Base-by-base conservation (phyloP, 148 eudicot species). In the Chenopodium berlandieri region DNA sequence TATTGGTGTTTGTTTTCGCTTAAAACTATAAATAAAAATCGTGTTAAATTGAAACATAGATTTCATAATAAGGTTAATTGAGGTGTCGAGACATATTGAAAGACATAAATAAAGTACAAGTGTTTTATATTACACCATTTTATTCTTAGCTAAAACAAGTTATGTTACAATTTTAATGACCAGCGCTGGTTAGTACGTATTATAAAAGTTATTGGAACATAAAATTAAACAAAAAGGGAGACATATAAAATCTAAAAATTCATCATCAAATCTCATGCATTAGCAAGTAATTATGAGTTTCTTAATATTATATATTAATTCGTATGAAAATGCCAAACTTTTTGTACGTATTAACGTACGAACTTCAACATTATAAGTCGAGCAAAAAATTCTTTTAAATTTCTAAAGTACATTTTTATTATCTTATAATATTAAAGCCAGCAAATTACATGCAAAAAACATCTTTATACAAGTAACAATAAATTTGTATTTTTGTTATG, bases 401-500 rank as follows among this genome's bases (percentile, higher is more conserved):
- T 75, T 50, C 16, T 5, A 25, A 13, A 75, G 58, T 50, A 46
- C 31, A 75, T 19, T 30, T 40, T 56, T 1, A 56, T 56, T 64
- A 37, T 23, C 9, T 77, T 25, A 63, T 11, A 12, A 64, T 62
- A 64, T 63, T 30, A 56, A 47, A 40, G 71, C 71, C 79, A 63
- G 75, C 75, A 40, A 71, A 77, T 16, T 66, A 78, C n/a, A 78
- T 66, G 73, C 75, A 47, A 68, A 79, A 79, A 27, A 9, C 64
- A 79, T 48, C 44, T 77, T 63, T 54, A 68, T 79, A 20, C 17
- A 62, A 62, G 17, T 68, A 23, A 78, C 69, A 23, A 17, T 40
- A 20, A 19, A 40, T 58, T 60, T 17, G 9, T 79, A 1, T 16
- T 17, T 10, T 31, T 31, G n/a, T 60, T 80, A 14, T 16, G n/a